Conservation (phyloP, 768 basidiomycete species). For the Chalciporus chontae region DNA sequence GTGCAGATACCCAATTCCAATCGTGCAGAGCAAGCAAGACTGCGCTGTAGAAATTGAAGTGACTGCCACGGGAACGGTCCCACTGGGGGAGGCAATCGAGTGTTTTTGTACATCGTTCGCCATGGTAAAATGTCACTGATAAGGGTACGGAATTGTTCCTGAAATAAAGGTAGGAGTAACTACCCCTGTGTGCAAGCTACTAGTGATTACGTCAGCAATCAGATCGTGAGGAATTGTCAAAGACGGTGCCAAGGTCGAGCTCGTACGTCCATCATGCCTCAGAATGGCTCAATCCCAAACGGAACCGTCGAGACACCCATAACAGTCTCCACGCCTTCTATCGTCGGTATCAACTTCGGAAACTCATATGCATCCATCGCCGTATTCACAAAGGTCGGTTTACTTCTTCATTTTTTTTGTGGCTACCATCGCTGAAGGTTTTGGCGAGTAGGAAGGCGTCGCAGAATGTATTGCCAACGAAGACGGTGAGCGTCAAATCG, state of each 20-base stretch:
- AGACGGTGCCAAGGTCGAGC: neutral
- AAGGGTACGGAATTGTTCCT: no score
- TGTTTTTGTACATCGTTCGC: no score
- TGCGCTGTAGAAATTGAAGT: no score
- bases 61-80: no score
- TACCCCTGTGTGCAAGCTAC: no score
- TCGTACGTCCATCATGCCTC: conserved; percentile 33
- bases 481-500: conserved; percentile 97
- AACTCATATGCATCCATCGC: conserved; percentile 95
- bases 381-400: conserved; percentile 83
- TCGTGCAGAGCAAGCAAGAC: no score
- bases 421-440: neutral
- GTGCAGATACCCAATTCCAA: no score
- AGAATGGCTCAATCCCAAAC: conserved; percentile 43
- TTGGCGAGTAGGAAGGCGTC: conserved; percentile 65
- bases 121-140: no score
- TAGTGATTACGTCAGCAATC: conserved; percentile 10
- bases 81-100: no score
- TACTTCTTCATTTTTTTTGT: neutral
- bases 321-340: conserved; percentile 43
- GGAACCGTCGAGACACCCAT: conserved; percentile 46
- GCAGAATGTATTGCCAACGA: conserved; percentile 98
- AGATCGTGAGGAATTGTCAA: no score
- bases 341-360: conserved; percentile 95
- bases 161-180: no score